These are phyloP conservation scores for Blastocystis sp. DNA, from an alignment of 352 stramenopile genomes.

Conservation along the genomic window DNA sequence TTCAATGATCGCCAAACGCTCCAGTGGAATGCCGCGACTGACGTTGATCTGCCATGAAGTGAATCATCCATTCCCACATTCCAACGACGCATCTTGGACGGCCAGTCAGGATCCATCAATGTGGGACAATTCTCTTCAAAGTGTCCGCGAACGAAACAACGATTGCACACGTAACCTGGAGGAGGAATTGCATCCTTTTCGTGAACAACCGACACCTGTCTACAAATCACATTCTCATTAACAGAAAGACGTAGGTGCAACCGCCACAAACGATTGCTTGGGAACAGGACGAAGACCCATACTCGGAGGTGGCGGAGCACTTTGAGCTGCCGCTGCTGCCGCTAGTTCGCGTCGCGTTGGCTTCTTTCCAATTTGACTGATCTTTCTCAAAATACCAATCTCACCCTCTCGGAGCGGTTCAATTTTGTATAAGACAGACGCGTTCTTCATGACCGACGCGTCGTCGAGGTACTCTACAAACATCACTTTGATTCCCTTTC, in stretches of 20 bases:
- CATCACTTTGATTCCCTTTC: too few species aligned
- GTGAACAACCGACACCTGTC: not conserved
- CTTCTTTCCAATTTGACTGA: not conserved
- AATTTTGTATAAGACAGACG: slow-evolving; percentile 14
- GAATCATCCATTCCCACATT: not conserved
- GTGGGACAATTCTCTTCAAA: slow-evolving; percentile 47
- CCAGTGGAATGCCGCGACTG: slow-evolving; percentile 3
- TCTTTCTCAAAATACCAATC: slow-evolving; percentile 17
- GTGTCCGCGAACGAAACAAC: slow-evolving; percentile 19
- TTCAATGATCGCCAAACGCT: slow-evolving; percentile 21
- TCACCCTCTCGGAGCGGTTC: not conserved
- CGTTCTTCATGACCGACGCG: slow-evolving; percentile 37
- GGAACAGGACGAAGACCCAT: not conserved
- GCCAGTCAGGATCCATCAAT: not conserved
- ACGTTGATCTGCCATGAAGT: not conserved
- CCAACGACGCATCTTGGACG: slow-evolving; percentile 17
- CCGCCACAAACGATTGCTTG: not conserved
- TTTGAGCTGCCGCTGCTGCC: not conserved
- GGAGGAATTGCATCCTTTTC: slow-evolving; percentile 6
- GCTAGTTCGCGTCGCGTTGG: not conserved
- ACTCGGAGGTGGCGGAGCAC: not conserved
- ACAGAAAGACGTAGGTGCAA: not conserved
- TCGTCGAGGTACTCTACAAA: slow-evolving; percentile 33
- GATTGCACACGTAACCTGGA: slow-evolving; percentile 6
- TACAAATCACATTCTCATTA: not conserved